A percentile compares a stretch with the other conserved stretches of the same genome.
These are phyloP conservation scores for Pontederia paniculata DNA, from an alignment of 176 grass and related monocot species.

Conservation along the genomic window DNA sequence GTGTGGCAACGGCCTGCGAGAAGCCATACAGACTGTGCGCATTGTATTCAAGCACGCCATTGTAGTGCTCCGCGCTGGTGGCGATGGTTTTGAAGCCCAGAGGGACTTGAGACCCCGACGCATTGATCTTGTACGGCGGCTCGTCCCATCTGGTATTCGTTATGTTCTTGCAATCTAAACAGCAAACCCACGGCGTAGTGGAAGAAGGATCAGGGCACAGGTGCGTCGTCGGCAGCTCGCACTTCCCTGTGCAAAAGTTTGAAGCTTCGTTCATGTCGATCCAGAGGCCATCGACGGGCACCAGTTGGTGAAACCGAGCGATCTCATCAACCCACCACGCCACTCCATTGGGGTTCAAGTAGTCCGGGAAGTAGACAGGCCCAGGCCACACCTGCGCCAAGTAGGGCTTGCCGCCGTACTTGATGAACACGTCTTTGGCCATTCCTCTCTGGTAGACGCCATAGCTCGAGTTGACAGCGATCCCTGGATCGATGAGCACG, in stretches of 20 bases:
- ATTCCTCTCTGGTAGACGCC: slow-evolving; percentile 69
- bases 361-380: slow-evolving; percentile 90
- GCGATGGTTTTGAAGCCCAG: slow-evolving; percentile 81
- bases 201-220: slow-evolving; percentile 39
- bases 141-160: slow-evolving; percentile 81
- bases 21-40: slow-evolving; percentile 81
- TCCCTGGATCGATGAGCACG: slow-evolving; percentile 87
- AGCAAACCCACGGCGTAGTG: slow-evolving; percentile 66
- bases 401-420: slow-evolving; percentile 57
- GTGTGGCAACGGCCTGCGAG: slow-evolving; percentile 74
- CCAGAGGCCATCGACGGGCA: slow-evolving; percentile 77
- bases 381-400: slow-evolving; percentile 92
- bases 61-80: slow-evolving; percentile 53
- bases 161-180: slow-evolving; percentile 95
- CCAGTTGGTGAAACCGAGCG: slow-evolving; percentile 63
- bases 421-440: slow-evolving; percentile 72
- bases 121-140: slow-evolving; percentile 96
- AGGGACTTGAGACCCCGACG: slow-evolving; percentile 41
- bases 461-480: slow-evolving; percentile 63
- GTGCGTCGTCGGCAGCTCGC: slow-evolving; percentile 49
- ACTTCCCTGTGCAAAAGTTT: slow-evolving; percentile 92
- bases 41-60: slow-evolving; percentile 78
- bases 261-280: slow-evolving; percentile 99
- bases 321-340: slow-evolving; percentile 95
- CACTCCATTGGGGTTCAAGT: slow-evolving; percentile 47